A percentile compares a stretch with the other conserved stretches of the same genome.
Evolutionary conservation across 768 basidiomycete genomes (phyloP).

Genomic region (Dioszegia aurantiaca): DNA sequence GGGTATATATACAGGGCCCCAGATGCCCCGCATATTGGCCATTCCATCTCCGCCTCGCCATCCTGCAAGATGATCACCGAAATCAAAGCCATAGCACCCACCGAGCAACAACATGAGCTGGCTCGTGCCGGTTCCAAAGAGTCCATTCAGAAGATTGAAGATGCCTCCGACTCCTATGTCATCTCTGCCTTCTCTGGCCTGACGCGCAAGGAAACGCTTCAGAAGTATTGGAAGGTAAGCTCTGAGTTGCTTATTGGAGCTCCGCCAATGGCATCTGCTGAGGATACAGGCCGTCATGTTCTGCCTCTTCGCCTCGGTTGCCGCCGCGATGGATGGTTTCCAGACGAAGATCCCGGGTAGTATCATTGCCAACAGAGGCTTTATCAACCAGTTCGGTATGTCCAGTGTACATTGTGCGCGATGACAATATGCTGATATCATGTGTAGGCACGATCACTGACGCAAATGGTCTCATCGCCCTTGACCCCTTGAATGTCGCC

Average conservation of each 20-base stretch:
- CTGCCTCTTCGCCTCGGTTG: conserved; percentile 2
- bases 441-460: conserved; percentile 12
- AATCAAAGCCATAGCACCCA: conserved; percentile 4
- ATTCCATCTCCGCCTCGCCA: neutral
- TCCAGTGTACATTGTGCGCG: neutral
- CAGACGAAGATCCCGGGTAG: conserved; percentile 18
- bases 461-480: conserved; percentile 9
- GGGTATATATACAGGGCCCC: conserved; percentile 1
- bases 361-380: conserved; percentile 34
- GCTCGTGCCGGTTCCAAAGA: neutral
- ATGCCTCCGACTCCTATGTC: neutral
- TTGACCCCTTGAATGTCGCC: conserved; percentile 23
- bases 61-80: neutral
- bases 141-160: conserved; percentile 9
- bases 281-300: conserved; percentile 1
- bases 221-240: conserved; percentile 18
- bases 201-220: conserved; percentile 4
- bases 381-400: conserved; percentile 24
- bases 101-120: conserved; percentile 6
- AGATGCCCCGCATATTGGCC: neutral
- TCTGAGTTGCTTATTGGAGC: too few species aligned
- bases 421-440: neutral
- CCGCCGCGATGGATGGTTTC: conserved; percentile 21
- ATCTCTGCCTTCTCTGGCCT: conserved; percentile 8
- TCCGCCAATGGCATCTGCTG: neutral